A percentile compares a stretch with the other conserved stretches of the same genome.
These are phyloP conservation scores for Bryoerythrophyllum caledonicum DNA, from an alignment of 225 moss, liverwort and hornwort genomes.

Conservation along the genomic window DNA sequence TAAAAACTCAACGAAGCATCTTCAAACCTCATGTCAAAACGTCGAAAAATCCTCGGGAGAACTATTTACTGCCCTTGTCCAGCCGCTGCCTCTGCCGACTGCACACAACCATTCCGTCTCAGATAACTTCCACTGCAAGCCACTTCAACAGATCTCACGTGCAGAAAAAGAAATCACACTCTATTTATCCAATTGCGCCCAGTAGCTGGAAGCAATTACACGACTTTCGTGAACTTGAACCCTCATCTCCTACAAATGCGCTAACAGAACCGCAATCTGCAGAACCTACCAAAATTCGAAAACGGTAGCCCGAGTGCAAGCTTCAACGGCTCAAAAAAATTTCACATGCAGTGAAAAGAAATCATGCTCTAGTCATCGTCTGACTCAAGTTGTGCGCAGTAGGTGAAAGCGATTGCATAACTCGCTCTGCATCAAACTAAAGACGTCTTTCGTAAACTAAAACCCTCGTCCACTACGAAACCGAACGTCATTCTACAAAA, in stretches of 20 bases:
- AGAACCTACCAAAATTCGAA: neutral
- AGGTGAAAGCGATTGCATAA: neutral
- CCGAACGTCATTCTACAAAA: neutral
- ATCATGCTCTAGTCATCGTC: neutral
- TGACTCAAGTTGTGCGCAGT: neutral
- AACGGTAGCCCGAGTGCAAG: neutral
- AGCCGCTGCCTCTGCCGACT: no score
- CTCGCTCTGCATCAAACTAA: neutral
- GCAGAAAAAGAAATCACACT: neutral
- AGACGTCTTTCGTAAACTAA: neutral
- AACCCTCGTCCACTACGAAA: neutral
- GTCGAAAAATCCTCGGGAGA: conserved; percentile 39
- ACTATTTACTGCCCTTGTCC: conserved; percentile 22
- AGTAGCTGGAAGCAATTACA: neutral
- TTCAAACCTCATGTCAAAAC: neutral
- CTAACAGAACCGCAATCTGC: neutral
- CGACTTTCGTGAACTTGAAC: neutral
- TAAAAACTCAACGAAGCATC: neutral
- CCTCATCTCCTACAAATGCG: neutral
- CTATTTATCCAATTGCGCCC: neutral
- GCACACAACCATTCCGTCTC: conserved; percentile 8
- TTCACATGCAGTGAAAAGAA: neutral
- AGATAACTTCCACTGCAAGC: neutral
- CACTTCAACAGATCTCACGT: neutral
- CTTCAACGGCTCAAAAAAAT: neutral